A percentile compares a stretch with the other conserved stretches of the same genome.
Conservation (phyloP, 2,329 filamentous ascomycete species). For the Pyricularia grisea region DNA sequence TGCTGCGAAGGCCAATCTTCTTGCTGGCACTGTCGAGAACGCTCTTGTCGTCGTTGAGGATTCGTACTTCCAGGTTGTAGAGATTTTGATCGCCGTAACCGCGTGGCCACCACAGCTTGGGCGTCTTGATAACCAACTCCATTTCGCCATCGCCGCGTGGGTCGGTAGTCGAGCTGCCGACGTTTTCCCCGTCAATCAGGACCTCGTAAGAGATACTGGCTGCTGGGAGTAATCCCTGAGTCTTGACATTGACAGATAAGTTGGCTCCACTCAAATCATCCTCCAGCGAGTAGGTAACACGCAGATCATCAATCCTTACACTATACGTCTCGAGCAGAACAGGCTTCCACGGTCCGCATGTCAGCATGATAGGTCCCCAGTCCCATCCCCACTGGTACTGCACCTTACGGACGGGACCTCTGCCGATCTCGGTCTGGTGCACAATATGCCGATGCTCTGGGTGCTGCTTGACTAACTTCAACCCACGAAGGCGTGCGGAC, state of each 20-base stretch:
- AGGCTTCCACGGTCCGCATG: conserved; percentile 57
- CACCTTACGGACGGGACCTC: conserved; percentile 45
- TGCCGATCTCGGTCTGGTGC: conserved; percentile 9
- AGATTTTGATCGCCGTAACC: conserved; percentile 7
- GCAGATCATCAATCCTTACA: conserved; percentile 33
- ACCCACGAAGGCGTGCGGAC: conserved; percentile 26
- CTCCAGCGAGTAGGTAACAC: not conserved
- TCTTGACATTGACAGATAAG: not conserved
- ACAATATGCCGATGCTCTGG: conserved; percentile 8
- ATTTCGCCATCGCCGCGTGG: not conserved
- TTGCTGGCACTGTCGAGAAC: conserved; percentile 47
- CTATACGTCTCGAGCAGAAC: conserved; percentile 56
- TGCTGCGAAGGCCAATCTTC: conserved; percentile 59
- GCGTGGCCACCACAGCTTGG: conserved; percentile 8
- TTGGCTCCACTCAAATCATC: not conserved
- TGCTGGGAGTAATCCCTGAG: not conserved
- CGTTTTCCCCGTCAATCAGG: not conserved
- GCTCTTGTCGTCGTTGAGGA: conserved; percentile 15
- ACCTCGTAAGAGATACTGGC: not conserved
- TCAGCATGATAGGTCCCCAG: conserved; percentile 56
- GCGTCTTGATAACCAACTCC: not conserved
- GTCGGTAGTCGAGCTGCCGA: not conserved
- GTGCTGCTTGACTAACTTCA: conserved; percentile 12
- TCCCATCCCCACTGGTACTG: conserved; percentile 68
- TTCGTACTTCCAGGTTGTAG: not conserved